phyloP scores from a whole-genome alignment of 1,284 basidiomycete species.

The Somion occarium region DNA sequence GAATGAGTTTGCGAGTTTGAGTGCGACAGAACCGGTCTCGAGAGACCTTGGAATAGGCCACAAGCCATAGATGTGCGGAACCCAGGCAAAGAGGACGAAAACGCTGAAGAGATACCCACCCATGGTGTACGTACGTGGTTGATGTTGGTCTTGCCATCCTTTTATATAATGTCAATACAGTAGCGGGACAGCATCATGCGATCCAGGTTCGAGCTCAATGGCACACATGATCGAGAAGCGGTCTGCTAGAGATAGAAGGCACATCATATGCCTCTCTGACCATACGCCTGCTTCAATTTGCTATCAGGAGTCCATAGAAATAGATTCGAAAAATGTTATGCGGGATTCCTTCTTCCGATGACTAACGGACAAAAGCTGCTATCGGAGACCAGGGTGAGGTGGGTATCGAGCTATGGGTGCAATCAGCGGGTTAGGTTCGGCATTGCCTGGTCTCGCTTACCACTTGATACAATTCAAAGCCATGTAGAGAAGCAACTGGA shows the following conservation, averaged over 20 bases:
- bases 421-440: background rate
- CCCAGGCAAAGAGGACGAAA: background rate
- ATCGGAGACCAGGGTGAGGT: too few relatives aligned
- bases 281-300: background rate
- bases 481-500: background rate
- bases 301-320: background rate
- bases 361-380: background rate
- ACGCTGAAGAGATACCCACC: background rate
- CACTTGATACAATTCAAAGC: background rate
- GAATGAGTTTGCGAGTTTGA: constrained; percentile 36
- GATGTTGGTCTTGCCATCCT: background rate
- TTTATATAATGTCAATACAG: background rate
- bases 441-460: too few relatives aligned
- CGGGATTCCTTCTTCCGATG: too few relatives aligned
- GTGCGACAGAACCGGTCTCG: constrained; percentile 40
- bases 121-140: background rate
- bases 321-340: background rate
- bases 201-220: too few relatives aligned
- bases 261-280: background rate
- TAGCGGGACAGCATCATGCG: background rate
- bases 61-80: constrained; percentile 21
- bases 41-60: constrained; percentile 63
- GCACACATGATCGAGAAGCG: background rate
- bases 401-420: background rate
- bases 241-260: background rate